A percentile compares a stretch with the other conserved stretches of the same genome.
These are phyloP conservation scores for Geranomyces michiganensis DNA, from an alignment of 192 early-diverging fungal genomes.

Conservation along the genomic window DNA sequence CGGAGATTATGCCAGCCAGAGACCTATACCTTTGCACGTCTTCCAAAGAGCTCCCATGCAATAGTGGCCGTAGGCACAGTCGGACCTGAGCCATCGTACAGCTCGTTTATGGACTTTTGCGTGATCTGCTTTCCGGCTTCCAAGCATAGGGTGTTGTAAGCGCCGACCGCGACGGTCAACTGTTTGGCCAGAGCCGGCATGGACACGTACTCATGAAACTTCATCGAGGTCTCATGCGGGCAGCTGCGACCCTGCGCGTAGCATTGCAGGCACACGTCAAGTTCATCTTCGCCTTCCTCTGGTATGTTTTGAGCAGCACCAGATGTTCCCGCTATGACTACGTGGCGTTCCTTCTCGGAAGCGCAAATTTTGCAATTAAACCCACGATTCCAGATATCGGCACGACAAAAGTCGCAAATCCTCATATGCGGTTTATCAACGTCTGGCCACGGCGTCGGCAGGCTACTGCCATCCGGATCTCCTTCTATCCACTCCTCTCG, in stretches of 20 bases:
- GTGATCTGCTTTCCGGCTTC: not conserved
- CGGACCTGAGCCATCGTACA: constrained; percentile 12
- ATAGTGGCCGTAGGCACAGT: constrained; percentile 21
- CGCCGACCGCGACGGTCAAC: constrained; percentile 3
- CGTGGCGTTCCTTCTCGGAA: not conserved
- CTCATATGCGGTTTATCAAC: constrained; percentile 19
- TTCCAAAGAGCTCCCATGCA: constrained; percentile 2
- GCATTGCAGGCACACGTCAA: constrained; percentile 32
- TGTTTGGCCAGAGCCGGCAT: constrained; percentile 14
- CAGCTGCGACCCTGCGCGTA: constrained; percentile 32
- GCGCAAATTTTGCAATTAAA: constrained; percentile 28
- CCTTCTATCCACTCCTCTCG: constrained; percentile 36
- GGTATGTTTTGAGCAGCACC: not conserved
- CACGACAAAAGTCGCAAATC: constrained; percentile 33
- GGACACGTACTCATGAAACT: constrained; percentile 26
- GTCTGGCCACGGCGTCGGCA: constrained; percentile 23
- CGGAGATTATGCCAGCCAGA: constrained; percentile 5
- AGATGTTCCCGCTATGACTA: not conserved
- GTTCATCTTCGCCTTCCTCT: constrained; percentile 13
- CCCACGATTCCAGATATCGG: constrained; percentile 41
- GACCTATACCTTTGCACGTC: constrained; percentile 9
- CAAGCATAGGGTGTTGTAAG: constrained; percentile 7
- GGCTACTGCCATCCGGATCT: not conserved
- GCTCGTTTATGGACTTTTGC: not conserved
- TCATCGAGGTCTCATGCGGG: constrained; percentile 23